Base-by-base conservation (phyloP, 768 basidiomycete species). In the Nidularia pulvinata region DNA sequence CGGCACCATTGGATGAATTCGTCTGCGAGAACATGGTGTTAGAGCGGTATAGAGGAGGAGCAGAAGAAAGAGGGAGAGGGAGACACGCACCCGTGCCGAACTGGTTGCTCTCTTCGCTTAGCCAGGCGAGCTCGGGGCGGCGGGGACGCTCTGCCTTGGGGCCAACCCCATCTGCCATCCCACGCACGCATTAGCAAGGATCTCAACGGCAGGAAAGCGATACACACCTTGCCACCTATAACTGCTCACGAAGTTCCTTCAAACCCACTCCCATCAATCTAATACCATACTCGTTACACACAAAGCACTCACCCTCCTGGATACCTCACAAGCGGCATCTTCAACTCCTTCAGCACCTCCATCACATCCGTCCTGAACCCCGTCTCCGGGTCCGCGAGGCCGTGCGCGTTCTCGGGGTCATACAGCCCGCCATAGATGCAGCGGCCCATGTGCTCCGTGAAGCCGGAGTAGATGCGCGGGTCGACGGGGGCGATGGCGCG, bases 61-160 rank as follows among this genome's bases (percentile, higher is more conserved):
- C 25, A 30, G 25, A 30, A 4, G 25, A 30, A 30, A 30, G 25
- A 30, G 25, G 25, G 4, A 30, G 2, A 50, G 2, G 33, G 1
- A 58, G 66, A 47, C 14, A 22, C 59, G 6, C 44, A 71, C 73
- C 79, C 2, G 83, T 85, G 11, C 84, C 84, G 55, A 86, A 85
- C 61, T 76, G 73, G 56, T 86, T 86, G 61, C 78, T 79, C 63
- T 86, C 84, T 56, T 82, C 80, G 1, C 73, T 75, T 48, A 81
- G 62, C 84, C 83, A 86, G 0, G 84, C 84, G 13, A 85, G 74
- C 63, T 86, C 83, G 13, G 82, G 81, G 19, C 83, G 67, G 33
- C 80, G 76, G 34, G 79, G 81, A 33, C 83, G 72, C 10, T 68
- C 55, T 33, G 74, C 72, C 36, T 70, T 70, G 3, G 83, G 83